phyloP scores from a whole-genome alignment of 352 stramenopile species.

The Phytophthora fragariae region DNA sequence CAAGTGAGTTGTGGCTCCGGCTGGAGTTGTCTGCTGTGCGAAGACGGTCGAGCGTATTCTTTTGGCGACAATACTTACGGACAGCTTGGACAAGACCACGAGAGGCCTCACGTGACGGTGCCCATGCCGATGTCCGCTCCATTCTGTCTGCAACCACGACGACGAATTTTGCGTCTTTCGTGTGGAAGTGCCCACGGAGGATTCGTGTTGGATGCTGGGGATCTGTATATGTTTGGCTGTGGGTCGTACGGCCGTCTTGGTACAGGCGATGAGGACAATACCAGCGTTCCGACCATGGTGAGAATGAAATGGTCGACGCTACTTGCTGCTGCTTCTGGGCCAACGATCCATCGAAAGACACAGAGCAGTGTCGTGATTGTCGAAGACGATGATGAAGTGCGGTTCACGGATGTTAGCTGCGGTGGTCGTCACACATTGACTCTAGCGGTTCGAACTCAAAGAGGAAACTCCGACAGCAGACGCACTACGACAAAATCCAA shows the following conservation, averaged over 20 bases:
- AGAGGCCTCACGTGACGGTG: conserved; percentile 17
- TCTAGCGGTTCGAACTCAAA: conserved; percentile 19
- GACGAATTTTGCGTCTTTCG: conserved; percentile 54
- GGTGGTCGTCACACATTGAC: conserved; percentile 73
- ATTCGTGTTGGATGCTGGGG: conserved; percentile 62
- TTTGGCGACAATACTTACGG: conserved; percentile 67
- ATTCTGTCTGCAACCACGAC: conserved; percentile 34
- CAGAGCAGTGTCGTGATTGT: conserved; percentile 7
- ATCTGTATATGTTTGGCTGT: conserved; percentile 78
- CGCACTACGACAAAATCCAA: conserved; percentile 25
- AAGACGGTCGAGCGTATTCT: conserved; percentile 55
- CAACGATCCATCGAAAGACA: conserved; percentile 18
- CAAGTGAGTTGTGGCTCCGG: conserved; percentile 57
- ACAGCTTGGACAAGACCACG: conserved; percentile 65
- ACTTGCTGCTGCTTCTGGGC: conserved; percentile 13
- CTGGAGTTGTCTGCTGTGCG: conserved; percentile 61
- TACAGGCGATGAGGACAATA: conserved; percentile 37
- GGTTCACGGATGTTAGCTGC: conserved; percentile 74
- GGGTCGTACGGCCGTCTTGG: conserved; percentile 67
- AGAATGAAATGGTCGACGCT: conserved; percentile 53
- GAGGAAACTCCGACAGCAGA: conserved; percentile 7
- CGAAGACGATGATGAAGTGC: conserved; percentile 42
- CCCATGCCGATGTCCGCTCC: conserved; percentile 26
- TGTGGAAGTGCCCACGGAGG: conserved; percentile 66
- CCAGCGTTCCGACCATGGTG: conserved; percentile 39